These are phyloP conservation scores for Gymnopilus junonius DNA, from an alignment of 768 basidiomycete species.

Conservation along the genomic window DNA sequence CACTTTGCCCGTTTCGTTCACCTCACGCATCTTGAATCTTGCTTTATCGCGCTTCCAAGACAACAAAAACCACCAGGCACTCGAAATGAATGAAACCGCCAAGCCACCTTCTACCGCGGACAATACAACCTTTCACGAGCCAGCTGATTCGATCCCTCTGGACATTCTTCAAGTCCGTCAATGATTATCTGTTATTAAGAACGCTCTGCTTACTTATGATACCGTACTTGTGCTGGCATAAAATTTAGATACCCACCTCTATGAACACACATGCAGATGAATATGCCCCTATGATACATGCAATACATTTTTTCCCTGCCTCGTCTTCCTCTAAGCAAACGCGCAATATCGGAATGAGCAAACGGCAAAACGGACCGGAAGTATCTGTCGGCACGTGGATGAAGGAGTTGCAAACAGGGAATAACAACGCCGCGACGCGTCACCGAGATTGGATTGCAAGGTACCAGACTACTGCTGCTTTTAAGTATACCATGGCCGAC, in stretches of 20 bases:
- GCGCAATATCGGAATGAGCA: background rate
- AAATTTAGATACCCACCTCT: conserved; percentile 35
- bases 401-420: conserved; percentile 36
- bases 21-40: conserved; percentile 42
- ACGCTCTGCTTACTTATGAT: conserved; percentile 38
- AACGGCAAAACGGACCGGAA: conserved; percentile 17
- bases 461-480: conserved; percentile 40
- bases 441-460: conserved; percentile 43
- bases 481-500: conserved; percentile 68
- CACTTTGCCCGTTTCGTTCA: conserved; percentile 53
- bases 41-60: conserved; percentile 27
- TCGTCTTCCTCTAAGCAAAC: conserved; percentile 8
- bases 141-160: conserved; percentile 37
- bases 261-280: conserved; percentile 30
- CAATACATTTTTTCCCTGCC: conserved; percentile 30
- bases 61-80: conserved; percentile 24
- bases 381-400: conserved; percentile 35
- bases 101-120: background rate
- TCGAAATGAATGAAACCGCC: conserved; percentile 8
- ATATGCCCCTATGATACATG: conserved; percentile 33
- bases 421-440: conserved; percentile 69
- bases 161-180: conserved; percentile 52
- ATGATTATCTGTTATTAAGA: conserved; percentile 43
- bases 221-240: conserved; percentile 43
- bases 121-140: conserved; percentile 13